Base-by-base conservation (phyloP, 2,329 filamentous ascomycete genomes). In the Stemphylium vesicarium region DNA sequence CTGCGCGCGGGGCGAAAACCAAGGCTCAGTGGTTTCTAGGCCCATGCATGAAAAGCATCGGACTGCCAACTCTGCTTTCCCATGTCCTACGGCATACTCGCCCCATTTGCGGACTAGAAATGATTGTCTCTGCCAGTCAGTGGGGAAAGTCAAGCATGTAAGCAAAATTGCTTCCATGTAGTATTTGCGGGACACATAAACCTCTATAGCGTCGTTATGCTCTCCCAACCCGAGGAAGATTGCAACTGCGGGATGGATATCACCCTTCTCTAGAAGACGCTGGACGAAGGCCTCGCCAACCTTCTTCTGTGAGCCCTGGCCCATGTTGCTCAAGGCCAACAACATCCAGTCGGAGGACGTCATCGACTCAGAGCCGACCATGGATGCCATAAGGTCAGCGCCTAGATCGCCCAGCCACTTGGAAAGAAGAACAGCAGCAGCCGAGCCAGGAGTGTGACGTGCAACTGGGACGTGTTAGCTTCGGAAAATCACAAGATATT, bases 341-440 rank as follows among this genome's bases (percentile, higher is more conserved):
- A 98, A 79, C 92, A 99, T 97, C 95, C 95, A 99, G 75, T 98
- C 95, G 0, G 91, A 91, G 2, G 90, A 92, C 9, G 92, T 94
- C 84, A 95, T 93, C n/a, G 91, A 89, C 63, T 94, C 87, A 0
- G 92, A 89, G 38, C 86, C 80, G 33, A 87, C 78, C 79, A 88
- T 90, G 2, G 90, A 86, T 10, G 87, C 84, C 84, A 96, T 90
- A 36, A 92, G 84, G 66, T 96, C 92, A 0, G 88, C 84, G 55
- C 92, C 88, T 33, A 91, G 86, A 58, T 96, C 90, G 12, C 93
- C 92, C 0, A 99, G 84, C 95, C 95, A 99, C 75, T 96, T 96
- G 1, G 91, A 84, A 4, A 99, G 83, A 35, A 98, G 82, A 46
- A 98, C 90, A 11, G 90, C 87, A 59, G 86, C 89, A 2, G 91